Evolutionary conservation across 257 asterid genomes (phyloP).

Genomic region (Solanum arcanum): DNA sequence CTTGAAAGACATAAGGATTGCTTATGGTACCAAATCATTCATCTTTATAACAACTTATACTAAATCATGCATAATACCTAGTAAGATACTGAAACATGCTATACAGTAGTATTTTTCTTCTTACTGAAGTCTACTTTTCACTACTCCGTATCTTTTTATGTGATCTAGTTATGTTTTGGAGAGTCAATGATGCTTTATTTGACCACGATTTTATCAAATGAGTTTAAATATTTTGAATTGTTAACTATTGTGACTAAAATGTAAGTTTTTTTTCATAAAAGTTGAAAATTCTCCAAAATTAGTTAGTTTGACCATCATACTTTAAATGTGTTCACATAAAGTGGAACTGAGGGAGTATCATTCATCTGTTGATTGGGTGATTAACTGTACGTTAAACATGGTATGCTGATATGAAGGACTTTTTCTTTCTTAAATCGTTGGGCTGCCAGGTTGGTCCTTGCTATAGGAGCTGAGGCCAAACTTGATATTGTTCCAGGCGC

Average conservation of each 20-base stretch:
- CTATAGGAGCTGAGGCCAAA: constrained; percentile 87
- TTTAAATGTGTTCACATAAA: background rate
- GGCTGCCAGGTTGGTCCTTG: constrained; percentile 99
- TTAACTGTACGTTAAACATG: background rate
- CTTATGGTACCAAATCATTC: background rate
- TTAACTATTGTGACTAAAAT: background rate
- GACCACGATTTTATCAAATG: background rate
- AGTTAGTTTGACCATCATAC: background rate
- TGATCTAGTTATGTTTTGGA: background rate
- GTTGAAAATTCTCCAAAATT: background rate
- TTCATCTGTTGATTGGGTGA: background rate
- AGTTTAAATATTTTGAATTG: background rate
- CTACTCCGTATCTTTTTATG: background rate
- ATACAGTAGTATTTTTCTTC: background rate
- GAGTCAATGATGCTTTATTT: background rate
- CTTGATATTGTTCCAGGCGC: constrained; percentile 90
- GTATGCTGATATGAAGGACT: background rate
- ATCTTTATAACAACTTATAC: background rate
- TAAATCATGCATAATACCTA: background rate
- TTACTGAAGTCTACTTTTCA: background rate
- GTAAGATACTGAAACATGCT: background rate
- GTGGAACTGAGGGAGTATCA: background rate
- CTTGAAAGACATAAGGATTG: background rate
- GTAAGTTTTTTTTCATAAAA: background rate
- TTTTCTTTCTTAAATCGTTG: constrained; percentile 22